phyloP scores from a whole-genome alignment of 257 asterid genomes.

The Nicotiana otophora region DNA sequence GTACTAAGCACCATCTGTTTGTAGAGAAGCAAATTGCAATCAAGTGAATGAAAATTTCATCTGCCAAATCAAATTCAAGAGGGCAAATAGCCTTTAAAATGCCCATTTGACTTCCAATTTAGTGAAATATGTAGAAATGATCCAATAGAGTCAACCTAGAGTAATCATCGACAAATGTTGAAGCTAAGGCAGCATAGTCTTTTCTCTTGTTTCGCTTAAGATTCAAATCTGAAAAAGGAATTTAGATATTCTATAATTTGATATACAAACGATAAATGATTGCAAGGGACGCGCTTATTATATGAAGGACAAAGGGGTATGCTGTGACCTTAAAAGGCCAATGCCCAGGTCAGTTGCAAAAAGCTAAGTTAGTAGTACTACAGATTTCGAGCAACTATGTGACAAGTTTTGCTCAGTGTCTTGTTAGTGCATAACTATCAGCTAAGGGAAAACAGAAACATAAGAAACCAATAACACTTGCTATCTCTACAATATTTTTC shows the following conservation, averaged over 20 bases:
- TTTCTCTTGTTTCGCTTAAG: not conserved
- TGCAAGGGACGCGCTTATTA: not conserved
- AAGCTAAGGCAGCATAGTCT: not conserved
- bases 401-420: not conserved
- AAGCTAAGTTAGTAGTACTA: not conserved
- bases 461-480: not conserved
- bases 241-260: not conserved
- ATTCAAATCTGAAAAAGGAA: not conserved
- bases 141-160: not conserved
- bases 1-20: not conserved
- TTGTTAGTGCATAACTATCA: not conserved
- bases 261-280: not conserved
- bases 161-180: not conserved
- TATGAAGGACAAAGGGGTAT: not conserved
- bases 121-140: not conserved
- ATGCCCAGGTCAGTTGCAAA: not conserved
- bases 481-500: conserved; percentile 5
- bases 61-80: conserved; percentile 3
- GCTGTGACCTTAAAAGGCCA: not conserved
- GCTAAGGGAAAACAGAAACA: not conserved
- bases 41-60: not conserved
- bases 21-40: conserved; percentile 5
- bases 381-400: not conserved
- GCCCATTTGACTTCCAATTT: not conserved
- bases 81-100: not conserved